Base-by-base conservation (phyloP, 1,139 yeast species). In the Suhomyces atakaporum region DNA sequence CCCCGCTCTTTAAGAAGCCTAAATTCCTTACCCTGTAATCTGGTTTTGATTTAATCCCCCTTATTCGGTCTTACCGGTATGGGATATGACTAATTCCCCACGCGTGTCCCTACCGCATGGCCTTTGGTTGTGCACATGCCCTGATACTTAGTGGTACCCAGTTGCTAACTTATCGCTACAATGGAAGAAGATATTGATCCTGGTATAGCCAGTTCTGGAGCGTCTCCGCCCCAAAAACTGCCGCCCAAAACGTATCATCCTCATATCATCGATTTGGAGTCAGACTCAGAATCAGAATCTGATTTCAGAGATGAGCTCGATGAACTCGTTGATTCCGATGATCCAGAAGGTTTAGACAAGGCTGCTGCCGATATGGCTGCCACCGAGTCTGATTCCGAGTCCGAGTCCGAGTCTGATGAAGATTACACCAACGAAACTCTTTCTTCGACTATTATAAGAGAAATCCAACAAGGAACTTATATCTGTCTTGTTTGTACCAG, bases 401-500 rank as follows among this genome's bases (percentile, higher is more conserved):
- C 40, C 9, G 44, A 40, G 7, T 9, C 32, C 8, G 41, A 31
- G 6, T 8, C 29, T 23, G 45, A 43, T 22, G 40, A 33, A 14
- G 54, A 56, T 14, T 53, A 62, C 64, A 7, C 54, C 69, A 25
- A 50, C 43, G 69, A 63, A 35, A 60, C 70, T 3, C 58, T 69
- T 27, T 56, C 72, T 3, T 53, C 67, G 11, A 66, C 72, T 25
- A 71, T 71, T 15, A 49, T 69, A 21, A 59, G 60, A 27, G 92
- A 84, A 51, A 77, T 85, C 34, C 75, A 73, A 43, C 75, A 77
- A 11, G 94, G 89, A 13, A 71, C 74, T 3, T 88, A 88, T 49
- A 70, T 79, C 1, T 88, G 96, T 60, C 69, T 88, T 56, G 88
- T 88, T 15, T 88, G 96, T 58, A 86, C 96, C 0, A 80, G 84